These are phyloP conservation scores for Trichoderma sp. DNA, from an alignment of 2,329 filamentous ascomycete species.

Conservation along the genomic window DNA sequence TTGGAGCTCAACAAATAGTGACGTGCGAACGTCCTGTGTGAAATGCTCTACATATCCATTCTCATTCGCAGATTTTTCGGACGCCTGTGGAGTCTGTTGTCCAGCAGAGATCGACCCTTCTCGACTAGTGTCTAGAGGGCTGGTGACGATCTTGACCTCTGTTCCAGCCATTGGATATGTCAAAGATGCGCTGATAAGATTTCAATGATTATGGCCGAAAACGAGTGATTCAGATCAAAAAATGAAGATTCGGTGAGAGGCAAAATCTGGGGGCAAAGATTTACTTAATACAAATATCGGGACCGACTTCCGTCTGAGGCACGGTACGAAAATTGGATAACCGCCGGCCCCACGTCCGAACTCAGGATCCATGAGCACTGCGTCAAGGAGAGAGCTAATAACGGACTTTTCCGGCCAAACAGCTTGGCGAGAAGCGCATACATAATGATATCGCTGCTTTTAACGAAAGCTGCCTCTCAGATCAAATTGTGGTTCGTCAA, in stretches of 20 bases:
- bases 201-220: not conserved
- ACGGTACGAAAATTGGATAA: constrained; percentile 21
- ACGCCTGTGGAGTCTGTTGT: constrained; percentile 6
- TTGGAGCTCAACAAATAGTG: constrained; percentile 50
- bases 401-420: constrained; percentile 4
- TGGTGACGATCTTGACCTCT: constrained; percentile 1
- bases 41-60: constrained; percentile 30
- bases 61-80: not conserved
- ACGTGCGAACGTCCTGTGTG: constrained; percentile 43
- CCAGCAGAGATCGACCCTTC: constrained; percentile 12
- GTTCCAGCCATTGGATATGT: constrained; percentile 9
- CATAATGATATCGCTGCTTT: constrained; percentile 9
- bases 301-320: constrained; percentile 27
- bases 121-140: constrained; percentile 16
- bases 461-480: not conserved
- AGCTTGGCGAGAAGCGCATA: constrained; percentile 16
- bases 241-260: not conserved
- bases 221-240: not conserved
- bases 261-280: not conserved
- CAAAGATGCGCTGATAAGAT: not conserved
- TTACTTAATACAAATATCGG: constrained; percentile 4
- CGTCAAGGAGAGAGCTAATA: constrained; percentile 1
- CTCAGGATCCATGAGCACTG: constrained; percentile 4
- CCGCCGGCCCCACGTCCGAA: constrained; percentile 26
- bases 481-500: not conserved